Evolutionary conservation across 148 eudicot genomes (phyloP).

Genomic region (Limonium bicolor): DNA sequence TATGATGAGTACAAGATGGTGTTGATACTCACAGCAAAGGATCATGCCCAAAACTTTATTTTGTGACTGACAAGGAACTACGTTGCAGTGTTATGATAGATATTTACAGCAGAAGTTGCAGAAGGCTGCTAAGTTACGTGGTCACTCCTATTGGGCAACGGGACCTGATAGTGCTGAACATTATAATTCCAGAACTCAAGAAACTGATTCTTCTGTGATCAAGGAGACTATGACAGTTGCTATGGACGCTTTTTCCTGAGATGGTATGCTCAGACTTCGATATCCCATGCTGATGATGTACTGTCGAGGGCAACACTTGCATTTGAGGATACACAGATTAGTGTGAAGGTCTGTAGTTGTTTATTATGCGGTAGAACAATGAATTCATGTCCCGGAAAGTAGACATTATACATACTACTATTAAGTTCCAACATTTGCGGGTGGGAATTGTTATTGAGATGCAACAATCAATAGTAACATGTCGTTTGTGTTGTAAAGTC

Average conservation of each 20-base stretch:
- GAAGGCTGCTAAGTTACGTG: slow-evolving; percentile 52
- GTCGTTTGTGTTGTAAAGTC: background rate
- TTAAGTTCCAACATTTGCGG: too few relatives aligned
- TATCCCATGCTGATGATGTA: slow-evolving; percentile 52
- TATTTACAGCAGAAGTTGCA: slow-evolving; percentile 39
- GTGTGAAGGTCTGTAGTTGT: slow-evolving; percentile 38
- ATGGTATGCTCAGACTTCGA: slow-evolving; percentile 43
- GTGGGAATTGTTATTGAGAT: too few relatives aligned
- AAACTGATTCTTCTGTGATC: slow-evolving; percentile 55
- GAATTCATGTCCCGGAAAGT: too few relatives aligned
- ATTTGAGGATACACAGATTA: slow-evolving; percentile 38
- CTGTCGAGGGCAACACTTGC: slow-evolving; percentile 44
- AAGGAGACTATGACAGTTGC: slow-evolving; percentile 58
- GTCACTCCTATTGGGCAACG: slow-evolving; percentile 50
- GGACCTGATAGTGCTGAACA: slow-evolving; percentile 69
- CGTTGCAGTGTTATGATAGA: slow-evolving; percentile 53
- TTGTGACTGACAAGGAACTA: slow-evolving; percentile 2
- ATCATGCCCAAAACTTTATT: too few relatives aligned
- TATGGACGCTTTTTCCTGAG: slow-evolving; percentile 60
- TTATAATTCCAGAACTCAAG: slow-evolving; percentile 44
- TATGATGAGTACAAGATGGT: too few relatives aligned
- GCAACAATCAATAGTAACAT: too few relatives aligned
- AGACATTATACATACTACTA: too few relatives aligned
- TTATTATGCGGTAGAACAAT: background rate
- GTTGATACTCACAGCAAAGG: too few relatives aligned